Evolutionary conservation across 1,139 yeast genomes (phyloP), one percentile per base, ranked within the genome.

Genomic region (Blastobotrys proliferans): DNA sequence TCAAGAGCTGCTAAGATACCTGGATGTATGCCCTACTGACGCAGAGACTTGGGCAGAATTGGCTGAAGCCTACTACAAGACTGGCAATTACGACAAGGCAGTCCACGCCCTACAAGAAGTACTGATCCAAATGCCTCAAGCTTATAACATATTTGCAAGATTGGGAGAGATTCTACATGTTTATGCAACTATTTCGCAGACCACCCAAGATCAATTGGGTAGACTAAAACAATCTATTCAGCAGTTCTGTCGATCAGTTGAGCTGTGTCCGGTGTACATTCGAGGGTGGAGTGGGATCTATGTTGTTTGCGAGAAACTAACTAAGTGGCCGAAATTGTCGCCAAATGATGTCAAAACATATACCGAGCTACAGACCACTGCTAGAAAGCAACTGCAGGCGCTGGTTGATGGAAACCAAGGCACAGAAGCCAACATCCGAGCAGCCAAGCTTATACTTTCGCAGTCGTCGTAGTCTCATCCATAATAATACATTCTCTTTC

Each of bases 221-320:
- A 29, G 42, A 34, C 47, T 73, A 48, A 64, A 56, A 42, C 64
- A 64, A 34, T 64, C 73, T 2, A 61, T 82, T 35, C 72, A 80
- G 55, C 73, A 78, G 55, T 83, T 77, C 53, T 66, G 82, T 44
- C 73, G 94, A 49, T 66, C 88, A 10, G 78, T 85, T 11, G 97
- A 90, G 64, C 68, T 90, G 37, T 81, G 86, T 53, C 84, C 83
- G 33, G 69, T 70, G 34, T 83, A 77, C 60, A 64, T 76, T 14
- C 73, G 85, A 50, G 83, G 86, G 18, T 88, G 96, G 96, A 66
- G 79, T 44, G 94, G 95, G 0, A 67, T 87, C 3, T 71, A 70
- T 40, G 61, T 73, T 2, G 63, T 77, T 2, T 48, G 72, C 6
- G 51, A 54, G 18, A 62, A 62, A 44, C 45, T 70, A 29, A 52